Evolutionary conservation across 495 filamentous ascomycete genomes (phyloP).

Genomic region (Lophiostoma macrostomum): DNA sequence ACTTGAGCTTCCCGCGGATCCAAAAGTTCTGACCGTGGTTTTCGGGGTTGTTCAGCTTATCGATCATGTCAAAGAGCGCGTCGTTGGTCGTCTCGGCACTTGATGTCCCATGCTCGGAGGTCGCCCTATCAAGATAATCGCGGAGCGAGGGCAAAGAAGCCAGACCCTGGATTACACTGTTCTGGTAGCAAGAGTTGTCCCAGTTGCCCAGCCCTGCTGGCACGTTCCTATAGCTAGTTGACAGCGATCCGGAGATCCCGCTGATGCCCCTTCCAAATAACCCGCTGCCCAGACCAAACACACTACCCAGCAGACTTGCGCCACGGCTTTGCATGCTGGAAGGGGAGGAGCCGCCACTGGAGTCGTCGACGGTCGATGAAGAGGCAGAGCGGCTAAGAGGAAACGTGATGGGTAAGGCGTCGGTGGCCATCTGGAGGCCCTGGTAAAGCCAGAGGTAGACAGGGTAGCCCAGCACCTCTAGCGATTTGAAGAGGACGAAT

Average conservation of each 20-base stretch:
- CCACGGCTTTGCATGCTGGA: not conserved
- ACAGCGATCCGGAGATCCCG: not conserved
- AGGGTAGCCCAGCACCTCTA: conserved; percentile 23
- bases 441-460: conserved; percentile 23
- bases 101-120: conserved; percentile 42
- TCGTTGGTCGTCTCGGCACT: conserved; percentile 44
- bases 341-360: not conserved
- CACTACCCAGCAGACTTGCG: conserved; percentile 50
- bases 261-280: conserved; percentile 38
- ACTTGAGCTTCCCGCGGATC: conserved; percentile 74
- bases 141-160: conserved; percentile 68
- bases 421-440: conserved; percentile 5
- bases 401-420: not conserved
- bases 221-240: conserved; percentile 31
- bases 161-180: conserved; percentile 80
- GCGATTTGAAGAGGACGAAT: conserved; percentile 13
- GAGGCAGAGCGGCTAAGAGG: not conserved
- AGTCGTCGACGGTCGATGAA: not conserved
- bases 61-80: conserved; percentile 62
- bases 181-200: conserved; percentile 97
- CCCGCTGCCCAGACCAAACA: conserved; percentile 61
- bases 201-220: conserved; percentile 84
- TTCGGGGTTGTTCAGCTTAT: conserved; percentile 59
- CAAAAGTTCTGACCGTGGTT: conserved; percentile 72
- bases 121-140: conserved; percentile 48